Evolutionary conservation across 2,329 filamentous ascomycete genomes (phyloP).

Genomic region (Sporothrix protearum): DNA sequence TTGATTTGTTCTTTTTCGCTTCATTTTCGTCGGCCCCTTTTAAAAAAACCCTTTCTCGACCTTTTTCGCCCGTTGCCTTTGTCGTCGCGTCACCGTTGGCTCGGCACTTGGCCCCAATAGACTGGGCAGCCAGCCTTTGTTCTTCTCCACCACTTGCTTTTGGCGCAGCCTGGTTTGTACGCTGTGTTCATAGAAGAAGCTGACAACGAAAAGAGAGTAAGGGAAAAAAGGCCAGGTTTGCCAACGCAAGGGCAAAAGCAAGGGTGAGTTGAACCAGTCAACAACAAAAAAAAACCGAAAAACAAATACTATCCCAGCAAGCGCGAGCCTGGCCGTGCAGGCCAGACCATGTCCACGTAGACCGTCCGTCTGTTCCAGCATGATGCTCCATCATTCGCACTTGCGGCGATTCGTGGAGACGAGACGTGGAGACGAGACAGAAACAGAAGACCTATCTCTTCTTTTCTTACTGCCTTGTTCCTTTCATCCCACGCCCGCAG

Average conservation of each 20-base stretch:
- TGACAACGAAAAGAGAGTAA: background rate
- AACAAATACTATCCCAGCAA: background rate
- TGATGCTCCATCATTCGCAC: background rate
- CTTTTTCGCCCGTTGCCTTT: conserved; percentile 17
- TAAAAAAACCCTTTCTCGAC: background rate
- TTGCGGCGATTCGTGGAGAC: background rate
- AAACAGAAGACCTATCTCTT: background rate
- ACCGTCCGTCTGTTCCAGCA: background rate
- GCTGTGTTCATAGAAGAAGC: conserved; percentile 5
- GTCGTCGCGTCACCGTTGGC: conserved; percentile 23
- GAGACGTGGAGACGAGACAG: background rate
- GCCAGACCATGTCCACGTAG: background rate
- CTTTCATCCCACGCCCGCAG: background rate
- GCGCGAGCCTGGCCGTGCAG: conserved; percentile 10
- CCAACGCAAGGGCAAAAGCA: conserved; percentile 7
- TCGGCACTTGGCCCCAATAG: conserved; percentile 26
- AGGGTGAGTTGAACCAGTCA: background rate
- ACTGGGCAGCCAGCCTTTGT: conserved; percentile 22
- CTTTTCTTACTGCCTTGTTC: background rate
- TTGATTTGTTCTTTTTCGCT: background rate
- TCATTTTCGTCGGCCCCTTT: conserved; percentile 3
- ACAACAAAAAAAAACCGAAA: background rate
- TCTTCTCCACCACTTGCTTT: conserved; percentile 22
- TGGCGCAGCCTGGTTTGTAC: conserved; percentile 9
- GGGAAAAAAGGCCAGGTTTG: background rate